Evolutionary conservation across 805 yeast species (phyloP), one percentile per base, ranked within the genome.

Genomic region (Yamadazyma takamatsuzukensis): DNA sequence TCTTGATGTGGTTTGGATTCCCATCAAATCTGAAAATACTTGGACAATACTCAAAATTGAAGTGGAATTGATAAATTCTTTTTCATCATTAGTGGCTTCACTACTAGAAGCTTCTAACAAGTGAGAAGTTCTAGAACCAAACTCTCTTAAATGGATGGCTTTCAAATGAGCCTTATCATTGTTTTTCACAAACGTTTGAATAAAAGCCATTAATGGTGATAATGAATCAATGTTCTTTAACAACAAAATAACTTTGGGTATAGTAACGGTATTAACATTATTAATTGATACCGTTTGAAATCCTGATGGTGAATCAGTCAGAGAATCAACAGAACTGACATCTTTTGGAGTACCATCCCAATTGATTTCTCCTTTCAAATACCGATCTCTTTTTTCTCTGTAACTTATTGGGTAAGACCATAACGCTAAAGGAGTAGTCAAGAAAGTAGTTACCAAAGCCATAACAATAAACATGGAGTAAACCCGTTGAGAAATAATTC

Each of bases 401-500:
- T 78, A 79, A 6, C 67, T 53, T 7, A 69, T 68, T 1, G 95
- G 89, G 48, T 83, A 84, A 2, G 68, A 56, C 53, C 65, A 53
- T 23, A 75, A 51, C 0, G 93, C 75, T 49, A 84, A 57, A 2
- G 94, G 94, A 2, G 93, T 82, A 1, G 95, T 84, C n/a, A 76
- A 55, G 46, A 84, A 82, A 0, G 95, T 84, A 1, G 87, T 72
- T 5, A 82, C 73, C 38, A 84, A 64, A 0, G 94, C 88, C 95
- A 84, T 84, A 23, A 84, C 76, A 35, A 84, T 75, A 50, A 84
- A 83, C 89, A 84, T 84, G 12, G 89, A 80, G 53, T 76, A 84
- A 1, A 79, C 78, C 40, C 74, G 76, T 36, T 70, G 68, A 4
- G 77, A 64, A 31, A 84, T 76, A 33, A 84, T 84, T 0, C 74